Conservation (phyloP, 2,329 filamentous ascomycete genomes). For the Penicillium freii region DNA sequence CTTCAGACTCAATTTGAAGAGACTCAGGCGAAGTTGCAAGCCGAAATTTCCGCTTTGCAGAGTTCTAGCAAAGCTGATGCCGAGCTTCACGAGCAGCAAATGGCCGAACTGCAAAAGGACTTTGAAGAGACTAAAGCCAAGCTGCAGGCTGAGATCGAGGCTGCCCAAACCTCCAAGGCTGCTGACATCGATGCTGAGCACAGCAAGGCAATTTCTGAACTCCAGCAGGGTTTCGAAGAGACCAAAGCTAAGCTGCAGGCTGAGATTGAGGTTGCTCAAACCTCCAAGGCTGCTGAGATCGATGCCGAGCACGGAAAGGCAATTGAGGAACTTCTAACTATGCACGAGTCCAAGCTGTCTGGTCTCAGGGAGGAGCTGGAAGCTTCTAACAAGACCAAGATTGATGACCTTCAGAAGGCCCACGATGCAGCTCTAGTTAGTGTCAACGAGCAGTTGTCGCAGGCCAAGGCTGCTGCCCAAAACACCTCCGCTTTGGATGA, state of each 20-base stretch:
- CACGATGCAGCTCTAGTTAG: constrained; percentile 37
- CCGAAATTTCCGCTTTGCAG: constrained; percentile 32
- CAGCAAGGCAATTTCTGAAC: constrained; percentile 29
- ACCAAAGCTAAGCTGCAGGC: constrained; percentile 34
- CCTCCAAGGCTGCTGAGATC: constrained; percentile 35
- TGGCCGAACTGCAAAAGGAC: constrained; percentile 38
- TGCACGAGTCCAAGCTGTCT: constrained; percentile 42
- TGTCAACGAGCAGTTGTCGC: constrained; percentile 35
- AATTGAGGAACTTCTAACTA: constrained; percentile 38
- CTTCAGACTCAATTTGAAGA: constrained; percentile 36
- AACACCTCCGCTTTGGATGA: constrained; percentile 40
- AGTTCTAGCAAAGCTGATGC: constrained; percentile 30
- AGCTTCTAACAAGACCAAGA: constrained; percentile 34
- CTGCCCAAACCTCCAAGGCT: constrained; percentile 8
- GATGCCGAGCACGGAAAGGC: constrained; percentile 36
- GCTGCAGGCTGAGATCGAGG: constrained; percentile 19
- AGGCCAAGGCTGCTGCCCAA: constrained; percentile 36
- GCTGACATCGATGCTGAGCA: constrained; percentile 26
- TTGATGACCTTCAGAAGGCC: constrained; percentile 36
- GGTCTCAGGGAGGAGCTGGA: constrained; percentile 39
- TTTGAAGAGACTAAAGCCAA: constrained; percentile 30
- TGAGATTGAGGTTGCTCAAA: constrained; percentile 38
- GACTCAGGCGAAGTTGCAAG: constrained; percentile 28
- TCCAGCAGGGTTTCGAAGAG: constrained; percentile 38
- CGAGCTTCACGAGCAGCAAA: constrained; percentile 27